A percentile compares a stretch with the other conserved stretches of the same genome.
Evolutionary conservation across 2,329 filamentous ascomycete genomes (phyloP).

Genomic region (Fusarium ramigenum): DNA sequence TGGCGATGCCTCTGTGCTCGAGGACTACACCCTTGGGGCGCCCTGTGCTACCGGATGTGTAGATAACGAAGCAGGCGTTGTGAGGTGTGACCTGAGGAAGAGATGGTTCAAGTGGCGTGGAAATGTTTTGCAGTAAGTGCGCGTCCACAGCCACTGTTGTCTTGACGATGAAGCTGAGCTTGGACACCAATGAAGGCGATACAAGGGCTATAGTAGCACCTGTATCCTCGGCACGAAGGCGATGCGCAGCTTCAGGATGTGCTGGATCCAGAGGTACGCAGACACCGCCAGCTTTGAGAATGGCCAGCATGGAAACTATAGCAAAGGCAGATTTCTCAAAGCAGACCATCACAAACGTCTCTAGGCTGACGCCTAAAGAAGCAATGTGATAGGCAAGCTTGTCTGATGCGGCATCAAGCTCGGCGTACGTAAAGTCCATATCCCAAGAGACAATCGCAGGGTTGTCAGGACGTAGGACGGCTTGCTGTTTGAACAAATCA

Average conservation of each 20-base stretch:
- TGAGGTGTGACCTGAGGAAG: constrained; percentile 2
- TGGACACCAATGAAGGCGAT: background rate
- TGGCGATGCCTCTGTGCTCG: constrained; percentile 28
- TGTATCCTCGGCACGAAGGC: constrained; percentile 22
- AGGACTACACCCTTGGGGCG: constrained; percentile 28
- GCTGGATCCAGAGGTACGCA: constrained; percentile 27
- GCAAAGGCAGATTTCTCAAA: constrained; percentile 31
- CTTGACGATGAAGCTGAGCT: constrained; percentile 9
- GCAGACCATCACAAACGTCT: constrained; percentile 19
- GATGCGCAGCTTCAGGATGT: constrained; percentile 32
- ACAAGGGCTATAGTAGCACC: constrained; percentile 21
- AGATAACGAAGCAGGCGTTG: constrained; percentile 35
- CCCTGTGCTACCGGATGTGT: constrained; percentile 32
- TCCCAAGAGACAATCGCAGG: constrained; percentile 36
- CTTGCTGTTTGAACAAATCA: constrained; percentile 19
- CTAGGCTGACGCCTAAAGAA: constrained; percentile 1
- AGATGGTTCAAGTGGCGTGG: fast-evolving
- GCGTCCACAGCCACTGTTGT: constrained; percentile 14
- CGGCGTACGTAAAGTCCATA: constrained; percentile 20
- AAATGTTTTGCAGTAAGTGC: background rate
- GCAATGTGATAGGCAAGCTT: constrained; percentile 16
- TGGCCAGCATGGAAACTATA: constrained; percentile 26
- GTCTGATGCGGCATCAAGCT: constrained; percentile 24
- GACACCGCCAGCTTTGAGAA: constrained; percentile 30
- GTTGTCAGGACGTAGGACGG: background rate